Base-by-base conservation (phyloP, 1,284 basidiomycete genomes). In the Trichosporon faecale region DNA sequence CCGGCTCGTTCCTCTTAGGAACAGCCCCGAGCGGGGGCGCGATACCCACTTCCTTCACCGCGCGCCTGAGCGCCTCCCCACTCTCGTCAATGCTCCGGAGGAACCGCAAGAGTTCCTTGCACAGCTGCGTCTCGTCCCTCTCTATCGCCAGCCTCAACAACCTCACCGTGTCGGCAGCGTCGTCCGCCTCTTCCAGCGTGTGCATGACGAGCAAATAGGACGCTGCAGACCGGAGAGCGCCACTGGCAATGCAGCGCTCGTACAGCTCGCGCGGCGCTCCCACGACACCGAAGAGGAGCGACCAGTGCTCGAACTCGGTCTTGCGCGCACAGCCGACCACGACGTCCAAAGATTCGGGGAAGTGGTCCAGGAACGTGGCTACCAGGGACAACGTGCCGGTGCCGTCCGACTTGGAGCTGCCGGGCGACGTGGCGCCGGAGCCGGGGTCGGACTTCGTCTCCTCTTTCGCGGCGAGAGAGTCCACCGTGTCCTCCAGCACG, bases 311-410 rank as follows among this genome's bases (percentile, higher is more conserved):
- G 77, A 96, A 89, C 83, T 99, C 97, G 3, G 95, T 99, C 85
- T 99, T 99, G 64, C 97, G 87, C 8, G 97, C 97, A 78, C 96
- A 98, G 6, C 92, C 91, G 8, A 98, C 96, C 1, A 99, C 93
- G 4, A 99, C 95, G 72, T 97, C 93, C 67, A 98, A 85, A 3
- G 91, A 88, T 66, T 89, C 90, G 70, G 94, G 91, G 79, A 98
- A 99, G 80, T 98, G 90, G 79, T 99, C 96, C 74, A 99, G 84
- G 78, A 99, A 99, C 73, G 93, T 91, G 67, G 98, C 87, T 1
- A 93, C 91, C 0, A 87, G 85, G 0, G 90, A 87, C 11, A 98
- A 84, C 1, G 91, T 85, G 21, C 86, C 83, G 49, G 21, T 64
- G 9, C 29, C 57, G 21, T 64, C 25, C 4, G 18, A n/a, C 18